Percentiles rank a stretch among this genome's conserved stretches.
Evolutionary conservation across 345 rosid species (phyloP).

Genomic region (Euphorbia lathyris): DNA sequence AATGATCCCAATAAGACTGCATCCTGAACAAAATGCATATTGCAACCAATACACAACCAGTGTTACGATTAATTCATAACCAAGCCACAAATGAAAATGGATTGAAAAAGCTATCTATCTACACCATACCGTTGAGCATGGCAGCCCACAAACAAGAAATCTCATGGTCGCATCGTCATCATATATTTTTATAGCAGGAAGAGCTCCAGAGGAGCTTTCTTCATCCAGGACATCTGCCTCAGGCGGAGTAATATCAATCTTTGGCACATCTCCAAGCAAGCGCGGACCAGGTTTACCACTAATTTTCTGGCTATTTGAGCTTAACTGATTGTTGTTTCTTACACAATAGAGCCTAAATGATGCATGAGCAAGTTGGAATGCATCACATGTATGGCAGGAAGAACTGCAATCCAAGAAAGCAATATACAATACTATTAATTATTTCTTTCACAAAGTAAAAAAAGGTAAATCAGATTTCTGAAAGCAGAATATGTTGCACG

Average conservation of each 20-base stretch:
- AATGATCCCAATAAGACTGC: constrained; percentile 55
- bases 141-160: constrained; percentile 85
- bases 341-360: constrained; percentile 78
- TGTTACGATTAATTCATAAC: constrained; percentile 11
- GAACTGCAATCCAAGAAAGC: constrained; percentile 60
- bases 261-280: constrained; percentile 91
- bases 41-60: constrained; percentile 16
- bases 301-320: constrained; percentile 44
- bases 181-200: constrained; percentile 86
- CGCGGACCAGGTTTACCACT: constrained; percentile 54
- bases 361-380: constrained; percentile 83
- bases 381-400: constrained; percentile 87
- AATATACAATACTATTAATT: neutral
- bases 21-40: constrained; percentile 53
- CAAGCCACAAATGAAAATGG: constrained; percentile 18
- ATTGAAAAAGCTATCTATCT: constrained; percentile 2
- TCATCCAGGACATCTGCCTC: constrained; percentile 66
- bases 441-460: neutral
- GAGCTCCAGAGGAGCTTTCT: constrained; percentile 64
- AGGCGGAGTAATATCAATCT: constrained; percentile 60
- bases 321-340: constrained; percentile 29
- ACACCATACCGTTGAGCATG: constrained; percentile 53
- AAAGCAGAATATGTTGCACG: too few species aligned
- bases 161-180: constrained; percentile 86
- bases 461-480: neutral